Percentiles rank a stretch among this genome's conserved stretches.
Evolutionary conservation across 2,329 filamentous ascomycete species (phyloP).

Genomic region (Xylaria sp.): DNA sequence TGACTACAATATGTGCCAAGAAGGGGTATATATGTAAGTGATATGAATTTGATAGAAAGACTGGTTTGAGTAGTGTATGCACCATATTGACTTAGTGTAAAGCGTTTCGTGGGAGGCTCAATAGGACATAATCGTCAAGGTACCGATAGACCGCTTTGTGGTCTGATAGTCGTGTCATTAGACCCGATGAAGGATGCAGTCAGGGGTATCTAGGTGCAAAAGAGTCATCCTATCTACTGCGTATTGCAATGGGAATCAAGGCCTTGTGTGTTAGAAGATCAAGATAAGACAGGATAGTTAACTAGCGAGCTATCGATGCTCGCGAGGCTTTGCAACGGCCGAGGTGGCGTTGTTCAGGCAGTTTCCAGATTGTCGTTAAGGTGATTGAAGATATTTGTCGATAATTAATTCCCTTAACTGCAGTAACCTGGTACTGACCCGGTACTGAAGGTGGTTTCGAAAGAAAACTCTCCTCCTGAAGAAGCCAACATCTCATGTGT

Average conservation of each 20-base stretch:
- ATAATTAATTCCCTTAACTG: background rate
- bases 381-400: background rate
- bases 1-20: too few relatives aligned
- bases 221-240: constrained; percentile 9
- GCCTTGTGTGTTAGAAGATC: constrained; percentile 9
- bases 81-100: background rate
- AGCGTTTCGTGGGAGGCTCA: background rate
- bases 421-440: background rate
- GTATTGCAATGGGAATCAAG: background rate
- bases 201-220: constrained; percentile 13
- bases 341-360: background rate
- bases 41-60: background rate
- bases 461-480: too few relatives aligned
- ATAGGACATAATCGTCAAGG: constrained; percentile 17
- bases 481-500: too few relatives aligned
- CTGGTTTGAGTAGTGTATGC: background rate
- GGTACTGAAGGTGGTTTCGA: too few relatives aligned
- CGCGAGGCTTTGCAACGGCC: background rate
- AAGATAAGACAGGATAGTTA: constrained; percentile 1
- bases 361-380: background rate
- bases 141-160: constrained; percentile 31
- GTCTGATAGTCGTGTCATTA: constrained; percentile 25
- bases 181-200: background rate
- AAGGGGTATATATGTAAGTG: too few relatives aligned
- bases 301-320: background rate